Conservation (phyloP, 2,329 filamentous ascomycete genomes). For the Penicillium psychrosexuale region DNA sequence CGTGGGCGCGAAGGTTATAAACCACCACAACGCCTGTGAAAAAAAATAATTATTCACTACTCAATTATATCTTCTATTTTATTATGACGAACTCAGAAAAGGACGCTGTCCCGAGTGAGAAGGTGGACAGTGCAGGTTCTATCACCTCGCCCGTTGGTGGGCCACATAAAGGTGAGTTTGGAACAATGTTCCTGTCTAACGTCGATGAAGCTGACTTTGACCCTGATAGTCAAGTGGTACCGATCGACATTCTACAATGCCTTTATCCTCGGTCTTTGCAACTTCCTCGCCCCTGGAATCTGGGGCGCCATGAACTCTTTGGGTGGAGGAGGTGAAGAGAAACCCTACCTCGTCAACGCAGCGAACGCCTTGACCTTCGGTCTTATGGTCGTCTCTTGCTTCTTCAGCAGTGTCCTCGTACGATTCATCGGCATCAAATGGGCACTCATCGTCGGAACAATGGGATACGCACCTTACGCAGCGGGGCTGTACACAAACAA, state of each 20-base stretch:
- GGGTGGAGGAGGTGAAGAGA: constrained; percentile 64
- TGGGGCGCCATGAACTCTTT: constrained; percentile 73
- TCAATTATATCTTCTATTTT: background rate
- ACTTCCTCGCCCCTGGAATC: constrained; percentile 67
- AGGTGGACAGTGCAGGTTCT: constrained; percentile 13
- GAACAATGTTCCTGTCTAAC: background rate
- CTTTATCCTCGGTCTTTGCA: constrained; percentile 67
- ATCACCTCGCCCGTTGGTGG: background rate
- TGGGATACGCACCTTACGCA: constrained; percentile 69
- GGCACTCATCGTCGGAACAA: constrained; percentile 66
- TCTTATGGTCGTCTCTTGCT: constrained; percentile 69
- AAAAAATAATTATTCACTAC: background rate
- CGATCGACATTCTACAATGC: constrained; percentile 71
- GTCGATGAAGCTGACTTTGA: background rate
- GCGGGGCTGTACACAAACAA: constrained; percentile 72
- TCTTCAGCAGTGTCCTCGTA: constrained; percentile 62
- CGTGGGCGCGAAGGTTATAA: background rate
- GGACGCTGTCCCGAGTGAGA: constrained; percentile 15
- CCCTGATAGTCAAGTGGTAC: constrained; percentile 60
- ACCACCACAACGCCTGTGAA: background rate
- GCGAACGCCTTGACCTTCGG: constrained; percentile 70
- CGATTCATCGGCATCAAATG: constrained; percentile 68
- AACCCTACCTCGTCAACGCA: constrained; percentile 65
- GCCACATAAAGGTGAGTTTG: constrained; percentile 13
- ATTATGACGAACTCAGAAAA: constrained; percentile 20